Evolutionary conservation across 129 eudicot genomes (phyloP).

Genomic region (Centaurea solstitialis): DNA sequence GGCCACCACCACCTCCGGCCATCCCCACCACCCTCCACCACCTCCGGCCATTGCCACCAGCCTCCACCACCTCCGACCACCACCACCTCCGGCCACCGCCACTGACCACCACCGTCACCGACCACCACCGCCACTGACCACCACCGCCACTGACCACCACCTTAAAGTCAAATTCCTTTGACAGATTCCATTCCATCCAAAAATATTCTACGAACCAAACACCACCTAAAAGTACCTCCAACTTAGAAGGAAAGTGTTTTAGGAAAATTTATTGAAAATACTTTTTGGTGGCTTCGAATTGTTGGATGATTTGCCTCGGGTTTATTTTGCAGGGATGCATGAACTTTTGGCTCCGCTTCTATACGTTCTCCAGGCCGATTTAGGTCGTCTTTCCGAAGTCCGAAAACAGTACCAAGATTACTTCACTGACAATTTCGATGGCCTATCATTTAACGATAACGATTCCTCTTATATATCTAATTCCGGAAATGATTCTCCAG

Average conservation of each 20-base stretch:
- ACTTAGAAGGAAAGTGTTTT: neutral
- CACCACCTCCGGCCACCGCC: no score
- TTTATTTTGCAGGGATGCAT: constrained; percentile 76
- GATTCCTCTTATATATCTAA: constrained; percentile 59
- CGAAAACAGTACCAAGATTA: constrained; percentile 71
- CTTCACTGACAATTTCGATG: constrained; percentile 90
- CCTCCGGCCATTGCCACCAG: no score
- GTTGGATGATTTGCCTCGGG: neutral
- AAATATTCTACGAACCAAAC: no score
- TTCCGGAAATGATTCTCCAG: constrained; percentile 47
- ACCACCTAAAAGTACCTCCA: neutral
- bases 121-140: no score
- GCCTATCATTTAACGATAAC: constrained; percentile 63
- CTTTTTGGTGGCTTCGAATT: neutral
- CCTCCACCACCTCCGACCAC: no score
- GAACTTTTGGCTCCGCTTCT: constrained; percentile 92
- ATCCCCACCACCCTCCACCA: no score
- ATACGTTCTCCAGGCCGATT: constrained; percentile 85
- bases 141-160: no score
- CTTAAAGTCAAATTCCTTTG: no score
- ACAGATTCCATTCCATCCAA: no score
- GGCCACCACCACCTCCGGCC: no score
- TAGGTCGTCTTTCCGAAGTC: constrained; percentile 69
- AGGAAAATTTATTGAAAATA: neutral
- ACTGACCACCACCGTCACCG: no score